A percentile compares a stretch with the other conserved stretches of the same genome.
phyloP scores from a whole-genome alignment of 2,329 filamentous ascomycete genomes.

The Diaporthe caulivora region DNA sequence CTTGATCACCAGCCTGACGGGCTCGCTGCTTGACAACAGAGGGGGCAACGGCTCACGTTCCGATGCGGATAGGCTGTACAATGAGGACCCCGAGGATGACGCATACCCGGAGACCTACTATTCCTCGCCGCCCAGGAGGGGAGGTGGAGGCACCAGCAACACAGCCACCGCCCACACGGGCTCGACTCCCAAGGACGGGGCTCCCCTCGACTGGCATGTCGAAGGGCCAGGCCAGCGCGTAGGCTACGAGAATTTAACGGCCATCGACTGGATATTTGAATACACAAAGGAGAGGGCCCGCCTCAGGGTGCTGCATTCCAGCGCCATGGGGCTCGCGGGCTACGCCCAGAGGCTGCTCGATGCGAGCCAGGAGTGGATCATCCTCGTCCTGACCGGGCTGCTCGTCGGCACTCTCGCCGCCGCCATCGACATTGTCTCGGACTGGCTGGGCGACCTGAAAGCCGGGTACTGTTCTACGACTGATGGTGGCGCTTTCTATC shows the following conservation, averaged over 20 bases:
- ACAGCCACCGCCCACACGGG: not conserved
- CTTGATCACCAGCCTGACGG: conserved; percentile 62
- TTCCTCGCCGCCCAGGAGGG: conserved; percentile 34
- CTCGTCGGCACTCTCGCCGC: conserved; percentile 88
- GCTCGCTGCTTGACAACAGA: conserved; percentile 39
- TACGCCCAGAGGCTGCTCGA: conserved; percentile 81
- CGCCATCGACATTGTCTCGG: conserved; percentile 87
- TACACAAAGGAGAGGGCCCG: conserved; percentile 96
- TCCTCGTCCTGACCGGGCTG: conserved; percentile 87
- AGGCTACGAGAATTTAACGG: conserved; percentile 94
- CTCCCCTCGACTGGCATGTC: conserved; percentile 82
- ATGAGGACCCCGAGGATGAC: not conserved
- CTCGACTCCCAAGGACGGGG: conserved; percentile 58
- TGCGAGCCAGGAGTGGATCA: conserved; percentile 90
- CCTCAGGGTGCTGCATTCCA: conserved; percentile 79
- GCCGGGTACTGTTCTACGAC: conserved; percentile 84
- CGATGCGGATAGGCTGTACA: not conserved
- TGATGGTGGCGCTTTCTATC: conserved; percentile 88
- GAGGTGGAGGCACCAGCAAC: conserved; percentile 14
- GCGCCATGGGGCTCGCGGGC: conserved; percentile 78
- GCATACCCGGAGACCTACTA: conserved; percentile 14
- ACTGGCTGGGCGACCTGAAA: conserved; percentile 95
- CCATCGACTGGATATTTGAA: conserved; percentile 99
- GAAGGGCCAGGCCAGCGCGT: conserved; percentile 91
- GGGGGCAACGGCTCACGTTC: conserved; percentile 31